Percentiles rank a stretch among this genome's conserved stretches.
phyloP scores from a whole-genome alignment of 2,329 filamentous ascomycete species.

The Epichloe scottii region DNA sequence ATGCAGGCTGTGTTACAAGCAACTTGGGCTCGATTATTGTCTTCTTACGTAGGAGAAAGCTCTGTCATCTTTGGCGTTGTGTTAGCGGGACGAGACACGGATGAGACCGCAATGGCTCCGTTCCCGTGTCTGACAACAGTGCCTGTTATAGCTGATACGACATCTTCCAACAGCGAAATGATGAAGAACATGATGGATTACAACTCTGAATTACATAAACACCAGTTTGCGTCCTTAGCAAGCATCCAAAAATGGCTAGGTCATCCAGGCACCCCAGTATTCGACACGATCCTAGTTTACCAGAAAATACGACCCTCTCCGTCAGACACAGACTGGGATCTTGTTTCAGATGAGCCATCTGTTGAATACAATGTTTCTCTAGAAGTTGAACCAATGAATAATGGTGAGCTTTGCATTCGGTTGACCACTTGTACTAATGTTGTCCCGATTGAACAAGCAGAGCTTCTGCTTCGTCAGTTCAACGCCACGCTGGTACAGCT shows the following conservation, averaged over 20 bases:
- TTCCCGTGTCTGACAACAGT: conserved; percentile 78
- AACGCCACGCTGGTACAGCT: conserved; percentile 52
- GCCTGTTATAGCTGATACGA: conserved; percentile 52
- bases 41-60: conserved; percentile 63
- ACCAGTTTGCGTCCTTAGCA: conserved; percentile 60
- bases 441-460: conserved; percentile 56
- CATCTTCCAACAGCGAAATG: conserved; percentile 40
- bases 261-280: conserved; percentile 51
- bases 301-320: conserved; percentile 42
- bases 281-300: conserved; percentile 78
- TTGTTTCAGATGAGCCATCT: conserved; percentile 52
- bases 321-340: conserved; percentile 36
- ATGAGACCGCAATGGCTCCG: conserved; percentile 43
- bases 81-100: conserved; percentile 58
- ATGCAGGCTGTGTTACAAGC: conserved; percentile 65
- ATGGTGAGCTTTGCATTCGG: conserved; percentile 42
- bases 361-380: conserved; percentile 73
- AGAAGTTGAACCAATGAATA: conserved; percentile 51
- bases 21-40: conserved; percentile 64
- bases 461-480: conserved; percentile 56
- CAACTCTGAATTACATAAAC: conserved; percentile 50
- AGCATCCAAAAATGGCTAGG: conserved; percentile 63
- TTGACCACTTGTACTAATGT: conserved; percentile 53
- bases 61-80: conserved; percentile 69
- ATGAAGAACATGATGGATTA: conserved; percentile 51